Conservation (phyloP, 2,329 filamentous ascomycete species). For the Cladosporium sp. region DNA sequence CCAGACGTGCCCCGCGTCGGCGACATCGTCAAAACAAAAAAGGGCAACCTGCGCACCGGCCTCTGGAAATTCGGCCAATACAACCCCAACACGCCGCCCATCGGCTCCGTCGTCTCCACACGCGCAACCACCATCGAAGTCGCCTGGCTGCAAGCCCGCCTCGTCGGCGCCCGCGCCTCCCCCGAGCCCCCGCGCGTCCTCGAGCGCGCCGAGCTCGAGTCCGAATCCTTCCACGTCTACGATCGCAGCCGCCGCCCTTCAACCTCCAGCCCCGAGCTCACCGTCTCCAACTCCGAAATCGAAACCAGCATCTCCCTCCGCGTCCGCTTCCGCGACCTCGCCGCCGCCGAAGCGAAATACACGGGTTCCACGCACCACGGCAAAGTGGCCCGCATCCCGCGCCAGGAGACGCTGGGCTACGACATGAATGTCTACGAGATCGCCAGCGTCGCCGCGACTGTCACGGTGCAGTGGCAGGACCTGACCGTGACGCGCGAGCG, state of each 20-base stretch:
- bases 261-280: constrained; percentile 11
- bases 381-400: constrained; percentile 39
- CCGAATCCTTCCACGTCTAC: constrained; percentile 37
- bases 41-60: constrained; percentile 46
- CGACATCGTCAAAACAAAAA: constrained; percentile 47
- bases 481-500: constrained; percentile 43
- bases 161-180: constrained; percentile 19
- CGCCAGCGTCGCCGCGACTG: constrained; percentile 42
- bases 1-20: constrained; percentile 24
- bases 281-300: constrained; percentile 29
- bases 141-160: constrained; percentile 45
- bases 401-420: constrained; percentile 46
- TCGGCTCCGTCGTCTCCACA: constrained; percentile 49
- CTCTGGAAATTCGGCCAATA: constrained; percentile 49
- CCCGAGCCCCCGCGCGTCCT: constrained; percentile 22
- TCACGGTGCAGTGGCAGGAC: constrained; percentile 55
- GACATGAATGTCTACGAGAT: constrained; percentile 54
- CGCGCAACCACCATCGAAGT: constrained; percentile 42
- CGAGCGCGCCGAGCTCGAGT: constrained; percentile 37
- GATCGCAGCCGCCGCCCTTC: constrained; percentile 24
- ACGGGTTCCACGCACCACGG: constrained; percentile 34
- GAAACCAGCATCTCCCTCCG: constrained; percentile 25
- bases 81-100: constrained; percentile 42
- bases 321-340: constrained; percentile 51
- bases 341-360: constrained; percentile 48